These are phyloP conservation scores for Eragrostis nindensis DNA, from an alignment of 176 grass and related monocot species.

Conservation along the genomic window DNA sequence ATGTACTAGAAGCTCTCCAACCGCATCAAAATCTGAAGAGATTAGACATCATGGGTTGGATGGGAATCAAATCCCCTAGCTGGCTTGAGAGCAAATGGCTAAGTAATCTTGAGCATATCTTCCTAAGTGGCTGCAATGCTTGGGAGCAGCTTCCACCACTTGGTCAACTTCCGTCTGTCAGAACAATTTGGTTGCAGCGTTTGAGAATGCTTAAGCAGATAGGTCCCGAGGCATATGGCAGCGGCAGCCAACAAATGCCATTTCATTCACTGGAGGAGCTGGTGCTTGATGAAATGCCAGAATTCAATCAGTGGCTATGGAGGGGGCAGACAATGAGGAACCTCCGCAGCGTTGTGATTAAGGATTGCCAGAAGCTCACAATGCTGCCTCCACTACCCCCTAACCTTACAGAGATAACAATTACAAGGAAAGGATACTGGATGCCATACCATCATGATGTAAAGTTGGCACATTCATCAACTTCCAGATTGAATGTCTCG, in stretches of 20 bases:
- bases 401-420: conserved; percentile 51
- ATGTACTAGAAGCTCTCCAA: conserved; percentile 42
- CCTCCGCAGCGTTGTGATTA: conserved; percentile 49
- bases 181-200: conserved; percentile 48
- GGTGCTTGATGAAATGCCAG: conserved; percentile 58
- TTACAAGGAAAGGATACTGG: conserved; percentile 55
- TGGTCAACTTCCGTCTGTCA: conserved; percentile 52
- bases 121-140: conserved; percentile 41
- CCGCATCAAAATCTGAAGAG: conserved; percentile 41
- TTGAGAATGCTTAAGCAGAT: conserved; percentile 44
- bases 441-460: conserved; percentile 52
- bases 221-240: conserved; percentile 40
- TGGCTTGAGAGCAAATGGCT: conserved; percentile 39
- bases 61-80: conserved; percentile 34
- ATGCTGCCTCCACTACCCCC: conserved; percentile 50
- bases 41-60: conserved; percentile 51
- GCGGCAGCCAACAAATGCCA: conserved; percentile 2
- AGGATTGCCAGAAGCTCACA: conserved; percentile 59
- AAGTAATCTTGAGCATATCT: conserved; percentile 49
- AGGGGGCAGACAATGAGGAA: conserved; percentile 34
- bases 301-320: conserved; percentile 46
- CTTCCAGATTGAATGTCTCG: conserved; percentile 31
- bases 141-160: conserved; percentile 59
- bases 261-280: conserved; percentile 54
- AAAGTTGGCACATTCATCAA: conserved; percentile 29